These are phyloP conservation scores for Hortaea werneckii DNA, from an alignment of 2,329 filamentous ascomycete species.

Conservation along the genomic window DNA sequence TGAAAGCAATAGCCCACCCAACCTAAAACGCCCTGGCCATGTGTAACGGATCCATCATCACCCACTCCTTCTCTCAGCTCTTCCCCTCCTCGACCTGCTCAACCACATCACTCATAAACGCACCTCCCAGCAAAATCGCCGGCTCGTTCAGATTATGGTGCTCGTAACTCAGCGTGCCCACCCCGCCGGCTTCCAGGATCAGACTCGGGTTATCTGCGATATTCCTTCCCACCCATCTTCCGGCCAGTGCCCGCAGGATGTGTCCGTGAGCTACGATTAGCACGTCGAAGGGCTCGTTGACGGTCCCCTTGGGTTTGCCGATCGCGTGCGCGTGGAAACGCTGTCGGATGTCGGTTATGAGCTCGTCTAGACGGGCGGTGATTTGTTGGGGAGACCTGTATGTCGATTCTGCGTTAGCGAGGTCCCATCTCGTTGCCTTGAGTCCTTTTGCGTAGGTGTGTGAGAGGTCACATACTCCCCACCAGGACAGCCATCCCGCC, in stretches of 20 bases:
- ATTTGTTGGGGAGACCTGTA: slow-evolving; percentile 60
- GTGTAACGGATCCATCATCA: no score
- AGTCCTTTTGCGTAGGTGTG: no score
- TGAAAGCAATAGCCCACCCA: no score
- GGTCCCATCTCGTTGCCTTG: no score
- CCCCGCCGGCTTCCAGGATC: slow-evolving; percentile 59
- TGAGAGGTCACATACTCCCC: slow-evolving; percentile 41
- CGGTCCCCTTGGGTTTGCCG: slow-evolving; percentile 35
- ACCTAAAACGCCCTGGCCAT: no score
- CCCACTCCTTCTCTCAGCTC: not conserved
- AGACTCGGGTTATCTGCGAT: slow-evolving; percentile 68
- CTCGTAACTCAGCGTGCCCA: slow-evolving; percentile 43
- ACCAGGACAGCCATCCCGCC: slow-evolving; percentile 74
- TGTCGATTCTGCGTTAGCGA: not conserved
- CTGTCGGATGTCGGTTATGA: slow-evolving; percentile 65
- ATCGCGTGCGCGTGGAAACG: slow-evolving; percentile 39
- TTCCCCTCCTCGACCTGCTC: slow-evolving; percentile 28
- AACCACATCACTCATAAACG: slow-evolving; percentile 41
- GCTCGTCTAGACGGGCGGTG: slow-evolving; percentile 57
- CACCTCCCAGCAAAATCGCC: slow-evolving; percentile 41
- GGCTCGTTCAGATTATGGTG: slow-evolving; percentile 41
- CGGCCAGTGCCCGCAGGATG: slow-evolving; percentile 77
- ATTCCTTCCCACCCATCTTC: slow-evolving; percentile 69
- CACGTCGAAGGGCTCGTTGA: slow-evolving; percentile 48
- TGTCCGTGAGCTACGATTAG: slow-evolving; percentile 83